Evolutionary conservation across 305 asterid species (phyloP).

Genomic region (Solanum chacoense): DNA sequence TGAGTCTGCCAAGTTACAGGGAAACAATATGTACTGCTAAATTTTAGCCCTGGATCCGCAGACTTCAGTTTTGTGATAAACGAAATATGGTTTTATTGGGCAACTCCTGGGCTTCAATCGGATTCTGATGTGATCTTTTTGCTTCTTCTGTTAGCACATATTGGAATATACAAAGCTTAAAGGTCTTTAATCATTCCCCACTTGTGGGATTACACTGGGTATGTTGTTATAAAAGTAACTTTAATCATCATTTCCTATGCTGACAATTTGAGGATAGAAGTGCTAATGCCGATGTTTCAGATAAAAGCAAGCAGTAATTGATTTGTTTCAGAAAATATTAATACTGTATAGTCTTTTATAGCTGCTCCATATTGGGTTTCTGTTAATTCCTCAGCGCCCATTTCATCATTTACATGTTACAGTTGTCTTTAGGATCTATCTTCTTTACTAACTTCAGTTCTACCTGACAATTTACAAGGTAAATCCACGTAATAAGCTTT

Average conservation of each 20-base stretch:
- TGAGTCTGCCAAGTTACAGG: not conserved
- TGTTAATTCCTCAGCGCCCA: not conserved
- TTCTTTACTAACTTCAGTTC: not conserved
- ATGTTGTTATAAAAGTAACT: not conserved
- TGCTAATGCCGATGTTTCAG: not conserved
- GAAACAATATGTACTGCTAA: not conserved
- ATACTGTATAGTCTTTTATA: not conserved
- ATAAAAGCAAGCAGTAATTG: not conserved
- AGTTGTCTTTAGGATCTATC: not conserved
- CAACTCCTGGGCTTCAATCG: not conserved
- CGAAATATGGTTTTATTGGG: not conserved
- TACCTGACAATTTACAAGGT: not conserved
- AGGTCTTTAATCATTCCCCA: not conserved
- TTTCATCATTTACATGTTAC: not conserved
- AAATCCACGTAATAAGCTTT: not conserved
- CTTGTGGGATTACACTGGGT: not conserved
- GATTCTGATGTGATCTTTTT: not conserved
- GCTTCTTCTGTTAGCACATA: not conserved
- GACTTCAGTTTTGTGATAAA: not conserved
- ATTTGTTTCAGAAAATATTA: not conserved
- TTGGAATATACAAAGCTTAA: not conserved
- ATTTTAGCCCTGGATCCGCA: not conserved
- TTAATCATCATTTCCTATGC: not conserved
- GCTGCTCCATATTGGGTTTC: not conserved
- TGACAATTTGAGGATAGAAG: not conserved